A percentile compares a stretch with the other conserved stretches of the same genome.
Conservation (phyloP, 371 early-diverging fungal species). For the Zychaea mexicana region DNA sequence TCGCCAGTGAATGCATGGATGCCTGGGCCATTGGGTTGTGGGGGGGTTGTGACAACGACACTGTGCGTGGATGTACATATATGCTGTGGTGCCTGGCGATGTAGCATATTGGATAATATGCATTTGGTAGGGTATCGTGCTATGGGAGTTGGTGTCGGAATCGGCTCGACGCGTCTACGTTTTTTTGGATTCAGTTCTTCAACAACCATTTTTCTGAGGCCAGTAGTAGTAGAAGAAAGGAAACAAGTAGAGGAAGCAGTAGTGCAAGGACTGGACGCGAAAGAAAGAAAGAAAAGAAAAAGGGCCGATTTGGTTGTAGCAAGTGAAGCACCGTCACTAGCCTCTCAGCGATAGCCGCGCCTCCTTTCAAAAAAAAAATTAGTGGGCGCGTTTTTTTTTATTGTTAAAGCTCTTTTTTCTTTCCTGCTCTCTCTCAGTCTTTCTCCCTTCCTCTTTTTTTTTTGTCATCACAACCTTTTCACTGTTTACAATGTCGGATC, state of each 20-base stretch:
- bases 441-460: conserved; percentile 2
- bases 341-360: too few relatives aligned
- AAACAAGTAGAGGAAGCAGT: too few relatives aligned
- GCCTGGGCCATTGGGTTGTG: conserved; percentile 25
- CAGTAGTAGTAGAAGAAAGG: too few relatives aligned
- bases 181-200: conserved; percentile 12
- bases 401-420: not conserved
- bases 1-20: conserved; percentile 37
- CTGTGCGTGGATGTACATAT: conserved; percentile 34
- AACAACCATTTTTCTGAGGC: conserved; percentile 6
- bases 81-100: conserved; percentile 33
- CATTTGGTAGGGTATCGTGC: conserved; percentile 23
- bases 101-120: conserved; percentile 28
- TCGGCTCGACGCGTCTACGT: conserved; percentile 18
- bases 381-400: not conserved
- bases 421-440: too few relatives aligned
- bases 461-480: not conserved
- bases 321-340: too few relatives aligned
- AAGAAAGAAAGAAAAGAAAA: too few relatives aligned
- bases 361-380: not conserved
- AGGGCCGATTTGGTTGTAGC: too few relatives aligned
- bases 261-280: too few relatives aligned
- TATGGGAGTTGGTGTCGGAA: not conserved
- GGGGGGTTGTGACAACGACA: conserved; percentile 28
- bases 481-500: conserved; percentile 20